A percentile compares a stretch with the other conserved stretches of the same genome.
phyloP scores from a whole-genome alignment of 495 filamentous ascomycete species.

The Achaetomiella virescens region DNA sequence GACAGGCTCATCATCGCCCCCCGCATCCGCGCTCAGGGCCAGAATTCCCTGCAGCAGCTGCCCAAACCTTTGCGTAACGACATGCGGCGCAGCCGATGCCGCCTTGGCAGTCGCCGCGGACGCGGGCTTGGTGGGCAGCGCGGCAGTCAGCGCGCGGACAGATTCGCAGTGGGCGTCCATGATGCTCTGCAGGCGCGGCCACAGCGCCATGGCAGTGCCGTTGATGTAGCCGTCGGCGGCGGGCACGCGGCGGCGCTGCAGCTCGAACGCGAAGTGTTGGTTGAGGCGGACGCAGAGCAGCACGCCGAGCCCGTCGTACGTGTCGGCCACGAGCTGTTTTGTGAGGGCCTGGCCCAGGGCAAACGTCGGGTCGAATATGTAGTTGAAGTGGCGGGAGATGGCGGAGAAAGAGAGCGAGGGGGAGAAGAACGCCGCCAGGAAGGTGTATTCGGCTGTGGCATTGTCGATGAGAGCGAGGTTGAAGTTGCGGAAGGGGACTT shows the following conservation, averaged over 20 bases:
- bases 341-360: conserved; percentile 69
- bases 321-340: conserved; percentile 66
- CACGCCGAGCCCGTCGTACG: conserved; percentile 77
- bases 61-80: conserved; percentile 86
- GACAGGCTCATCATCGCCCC: conserved; percentile 91
- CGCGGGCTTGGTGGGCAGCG: conserved; percentile 38
- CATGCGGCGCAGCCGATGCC: conserved; percentile 81
- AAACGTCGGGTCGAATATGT: conserved; percentile 83
- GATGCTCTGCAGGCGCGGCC: conserved; percentile 89
- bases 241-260: conserved; percentile 85
- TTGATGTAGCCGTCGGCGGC: conserved; percentile 89
- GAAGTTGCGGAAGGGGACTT: conserved; percentile 86
- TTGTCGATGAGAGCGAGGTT: conserved; percentile 93
- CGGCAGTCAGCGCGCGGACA: conserved; percentile 54
- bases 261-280: conserved; percentile 85
- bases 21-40: conserved; percentile 72
- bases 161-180: conserved; percentile 93
- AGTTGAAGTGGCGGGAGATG: conserved; percentile 61
- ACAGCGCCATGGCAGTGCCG: conserved; percentile 88
- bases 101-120: conserved; percentile 52
- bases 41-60: conserved; percentile 83
- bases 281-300: conserved; percentile 89
- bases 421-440: conserved; percentile 84
- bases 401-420: conserved; percentile 49
- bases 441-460: conserved; percentile 88